Percentiles rank a stretch among this genome's conserved stretches.
phyloP scores from a whole-genome alignment of 1,139 yeast genomes.

The Scheffersomyces illinoinensis region DNA sequence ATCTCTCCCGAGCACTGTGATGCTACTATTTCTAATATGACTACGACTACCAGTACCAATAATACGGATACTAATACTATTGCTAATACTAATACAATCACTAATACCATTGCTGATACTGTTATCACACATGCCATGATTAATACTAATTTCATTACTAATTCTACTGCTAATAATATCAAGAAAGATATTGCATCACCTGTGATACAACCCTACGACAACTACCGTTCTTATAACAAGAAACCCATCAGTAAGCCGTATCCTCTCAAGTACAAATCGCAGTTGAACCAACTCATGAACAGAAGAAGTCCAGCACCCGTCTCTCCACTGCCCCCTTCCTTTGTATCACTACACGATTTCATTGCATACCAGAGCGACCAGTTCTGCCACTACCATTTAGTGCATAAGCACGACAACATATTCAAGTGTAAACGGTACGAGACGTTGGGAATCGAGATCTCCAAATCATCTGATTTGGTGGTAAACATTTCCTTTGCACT shows the following conservation, averaged over 20 bases:
- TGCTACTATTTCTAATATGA: neutral
- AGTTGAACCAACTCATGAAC: neutral
- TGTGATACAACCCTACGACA: neutral
- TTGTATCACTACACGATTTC: neutral
- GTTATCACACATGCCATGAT: neutral
- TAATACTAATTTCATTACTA: neutral
- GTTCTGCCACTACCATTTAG: neutral
- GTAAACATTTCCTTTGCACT: neutral
- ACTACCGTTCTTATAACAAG: neutral
- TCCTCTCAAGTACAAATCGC: neutral
- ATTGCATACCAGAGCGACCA: neutral
- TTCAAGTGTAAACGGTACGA: neutral
- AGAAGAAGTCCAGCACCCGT: neutral
- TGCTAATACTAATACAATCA: neutral
- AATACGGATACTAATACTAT: neutral
- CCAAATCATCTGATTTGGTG: neutral
- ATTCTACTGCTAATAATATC: neutral
- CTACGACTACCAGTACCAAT: neutral
- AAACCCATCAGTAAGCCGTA: neutral
- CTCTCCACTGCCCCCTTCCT: neutral
- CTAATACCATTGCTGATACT: neutral
- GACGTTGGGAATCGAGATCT: neutral
- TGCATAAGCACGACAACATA: neutral
- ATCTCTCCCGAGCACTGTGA: neutral
- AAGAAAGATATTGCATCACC: neutral